Percentiles rank a stretch among this genome's conserved stretches.
Conservation (phyloP, 202 grass and related monocot genomes). For the Dendrocalamus latiflorus region DNA sequence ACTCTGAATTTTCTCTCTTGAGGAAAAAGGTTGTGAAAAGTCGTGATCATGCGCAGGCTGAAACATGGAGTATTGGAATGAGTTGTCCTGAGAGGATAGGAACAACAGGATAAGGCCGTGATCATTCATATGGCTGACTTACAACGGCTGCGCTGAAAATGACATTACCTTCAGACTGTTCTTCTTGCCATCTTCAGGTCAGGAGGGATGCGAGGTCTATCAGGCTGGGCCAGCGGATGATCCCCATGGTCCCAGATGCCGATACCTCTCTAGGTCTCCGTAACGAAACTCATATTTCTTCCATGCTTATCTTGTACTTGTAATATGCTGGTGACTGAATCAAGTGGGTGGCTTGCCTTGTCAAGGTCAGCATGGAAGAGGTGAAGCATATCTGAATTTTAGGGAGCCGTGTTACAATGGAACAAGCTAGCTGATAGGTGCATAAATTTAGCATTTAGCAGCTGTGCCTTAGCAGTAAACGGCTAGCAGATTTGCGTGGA, state of each 20-base stretch:
- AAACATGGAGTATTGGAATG: too few species aligned
- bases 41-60: too few species aligned
- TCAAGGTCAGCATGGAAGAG: not conserved
- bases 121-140: too few species aligned
- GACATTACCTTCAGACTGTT: not conserved
- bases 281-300: not conserved
- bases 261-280: not conserved
- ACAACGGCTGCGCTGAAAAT: too few species aligned
- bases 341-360: not conserved
- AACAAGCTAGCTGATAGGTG: not conserved
- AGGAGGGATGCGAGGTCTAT: not conserved
- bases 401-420: not conserved
- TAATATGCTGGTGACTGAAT: not conserved
- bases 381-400: conserved; percentile 3
- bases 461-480: not conserved
- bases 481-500: not conserved
- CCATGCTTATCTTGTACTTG: not conserved
- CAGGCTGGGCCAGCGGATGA: not conserved
- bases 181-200: conserved; percentile 8
- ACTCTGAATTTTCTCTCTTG: too few species aligned
- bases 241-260: not conserved
- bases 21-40: too few species aligned
- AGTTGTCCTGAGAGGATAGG: too few species aligned
- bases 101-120: too few species aligned
- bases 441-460: not conserved